phyloP scores from a whole-genome alignment of 495 filamentous ascomycete species.

The Neurospora africana region DNA sequence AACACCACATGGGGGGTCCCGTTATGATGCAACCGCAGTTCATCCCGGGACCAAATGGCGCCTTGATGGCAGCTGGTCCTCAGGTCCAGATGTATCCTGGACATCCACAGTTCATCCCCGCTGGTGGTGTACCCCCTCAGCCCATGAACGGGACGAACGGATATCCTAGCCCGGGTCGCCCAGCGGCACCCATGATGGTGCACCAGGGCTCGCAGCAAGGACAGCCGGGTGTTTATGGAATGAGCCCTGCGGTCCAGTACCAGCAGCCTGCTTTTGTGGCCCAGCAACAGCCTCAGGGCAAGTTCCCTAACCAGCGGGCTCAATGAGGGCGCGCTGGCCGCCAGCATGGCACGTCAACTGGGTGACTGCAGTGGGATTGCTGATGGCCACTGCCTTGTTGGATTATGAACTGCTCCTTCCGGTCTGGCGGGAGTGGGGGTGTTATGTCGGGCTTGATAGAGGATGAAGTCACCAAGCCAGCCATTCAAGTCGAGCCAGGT shows the following conservation, averaged over 20 bases:
- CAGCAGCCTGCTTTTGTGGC: conserved; percentile 54
- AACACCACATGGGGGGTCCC: conserved; percentile 51
- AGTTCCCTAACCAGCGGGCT: conserved; percentile 34
- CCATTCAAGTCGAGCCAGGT: not conserved
- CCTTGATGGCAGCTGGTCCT: conserved; percentile 49
- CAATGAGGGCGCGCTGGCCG: conserved; percentile 14
- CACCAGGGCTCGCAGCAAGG: conserved; percentile 63
- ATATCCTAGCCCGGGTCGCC: conserved; percentile 72
- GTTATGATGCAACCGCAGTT: conserved; percentile 78
- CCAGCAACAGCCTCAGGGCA: conserved; percentile 55
- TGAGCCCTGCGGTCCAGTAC: conserved; percentile 56
- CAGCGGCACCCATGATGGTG: conserved; percentile 71
- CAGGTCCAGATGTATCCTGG: conserved; percentile 66
- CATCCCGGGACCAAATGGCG: conserved; percentile 33
- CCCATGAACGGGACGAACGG: conserved; percentile 53
- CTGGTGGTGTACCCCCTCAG: conserved; percentile 50
- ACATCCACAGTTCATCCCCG: conserved; percentile 50
- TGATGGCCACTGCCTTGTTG: not conserved
- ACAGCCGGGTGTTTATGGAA: conserved; percentile 52
- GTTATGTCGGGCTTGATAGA: not conserved
- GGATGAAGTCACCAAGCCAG: not conserved
- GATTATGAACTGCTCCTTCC: not conserved
- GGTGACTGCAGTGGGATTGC: not conserved
- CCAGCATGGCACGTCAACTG: not conserved
- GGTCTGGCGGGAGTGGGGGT: not conserved